Conservation (phyloP, 2,329 filamentous ascomycete species). For the Metarhizium album region DNA sequence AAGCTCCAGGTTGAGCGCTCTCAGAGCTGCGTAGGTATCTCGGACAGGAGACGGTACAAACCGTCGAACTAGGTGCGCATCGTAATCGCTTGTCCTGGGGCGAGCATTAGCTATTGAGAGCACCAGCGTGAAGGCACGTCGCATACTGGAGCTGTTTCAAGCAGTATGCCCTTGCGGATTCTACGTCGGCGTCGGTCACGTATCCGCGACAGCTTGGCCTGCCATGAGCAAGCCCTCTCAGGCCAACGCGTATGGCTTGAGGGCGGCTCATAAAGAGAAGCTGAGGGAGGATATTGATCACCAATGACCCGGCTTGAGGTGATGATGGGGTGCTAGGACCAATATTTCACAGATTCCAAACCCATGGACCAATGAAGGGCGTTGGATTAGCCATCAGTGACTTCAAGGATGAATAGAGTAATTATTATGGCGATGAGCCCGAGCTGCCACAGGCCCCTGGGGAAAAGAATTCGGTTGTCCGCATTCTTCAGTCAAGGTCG, state of each 20-base stretch:
- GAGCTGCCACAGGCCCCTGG: too few species aligned
- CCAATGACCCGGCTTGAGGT: neutral
- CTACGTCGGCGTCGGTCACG: slow-evolving; percentile 39
- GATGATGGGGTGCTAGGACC: neutral
- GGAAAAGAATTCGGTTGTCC: too few species aligned
- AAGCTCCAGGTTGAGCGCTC: slow-evolving; percentile 86
- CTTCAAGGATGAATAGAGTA: neutral
- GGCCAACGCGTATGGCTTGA: slow-evolving; percentile 24
- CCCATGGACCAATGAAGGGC: slow-evolving; percentile 9
- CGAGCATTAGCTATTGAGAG: slow-evolving; percentile 5
- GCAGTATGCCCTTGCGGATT: slow-evolving; percentile 44
- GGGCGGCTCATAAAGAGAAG: slow-evolving; percentile 26
- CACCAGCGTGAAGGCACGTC: neutral
- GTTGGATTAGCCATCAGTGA: slow-evolving; percentile 7
- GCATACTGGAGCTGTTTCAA: slow-evolving; percentile 38
- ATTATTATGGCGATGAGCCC: neutral
- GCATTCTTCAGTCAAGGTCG: neutral
- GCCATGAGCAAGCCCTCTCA: slow-evolving; percentile 23
- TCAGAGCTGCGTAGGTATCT: slow-evolving; percentile 81
- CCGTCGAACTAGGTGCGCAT: slow-evolving; percentile 74
- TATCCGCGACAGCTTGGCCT: slow-evolving; percentile 27
- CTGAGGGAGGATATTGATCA: neutral
- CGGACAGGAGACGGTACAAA: slow-evolving; percentile 68
- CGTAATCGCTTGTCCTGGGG: slow-evolving; percentile 71
- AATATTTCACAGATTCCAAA: neutral